Percentiles rank a stretch among this genome's conserved stretches.
Conservation (phyloP, 2,329 filamentous ascomycete genomes). For the Hawksworthiomyces lignivorus region DNA sequence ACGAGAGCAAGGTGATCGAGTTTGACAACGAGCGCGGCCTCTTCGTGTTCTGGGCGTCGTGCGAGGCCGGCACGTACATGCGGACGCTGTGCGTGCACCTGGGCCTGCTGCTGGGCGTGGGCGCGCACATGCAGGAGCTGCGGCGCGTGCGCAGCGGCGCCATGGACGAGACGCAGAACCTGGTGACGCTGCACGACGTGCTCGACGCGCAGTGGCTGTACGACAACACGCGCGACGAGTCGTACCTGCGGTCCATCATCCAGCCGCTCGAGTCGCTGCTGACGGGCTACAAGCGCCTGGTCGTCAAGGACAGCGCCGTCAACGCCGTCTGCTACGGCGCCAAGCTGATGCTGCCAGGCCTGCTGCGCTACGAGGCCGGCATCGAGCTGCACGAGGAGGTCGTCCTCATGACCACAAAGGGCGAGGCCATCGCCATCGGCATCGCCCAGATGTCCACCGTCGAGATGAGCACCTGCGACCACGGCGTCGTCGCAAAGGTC, state of each 20-base stretch:
- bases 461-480: constrained; percentile 92
- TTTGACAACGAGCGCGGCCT: constrained; percentile 98
- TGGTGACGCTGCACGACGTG: constrained; percentile 92
- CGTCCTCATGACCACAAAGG: constrained; percentile 98
- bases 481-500: constrained; percentile 96
- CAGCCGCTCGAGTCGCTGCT: constrained; percentile 87
- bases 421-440: constrained; percentile 92
- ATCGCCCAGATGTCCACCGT: constrained; percentile 98
- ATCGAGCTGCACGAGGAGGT: constrained; percentile 86
- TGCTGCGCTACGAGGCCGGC: constrained; percentile 61
- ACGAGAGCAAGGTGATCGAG: constrained; percentile 93
- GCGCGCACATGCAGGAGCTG: constrained; percentile 95
- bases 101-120: constrained; percentile 39
- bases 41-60: constrained; percentile 98
- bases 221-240: constrained; percentile 93
- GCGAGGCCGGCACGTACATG: constrained; percentile 97
- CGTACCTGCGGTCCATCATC: constrained; percentile 85
- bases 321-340: constrained; percentile 98
- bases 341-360: constrained; percentile 96
- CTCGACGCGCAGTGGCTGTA: constrained; percentile 93
- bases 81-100: constrained; percentile 95
- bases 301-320: constrained; percentile 94
- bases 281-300: constrained; percentile 88
- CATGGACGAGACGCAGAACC: constrained; percentile 82
- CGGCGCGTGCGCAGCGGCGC: constrained; percentile 88